Evolutionary conservation across 2,329 filamentous ascomycete genomes (phyloP), one percentile per base, ranked within the genome.

Genomic region (Beauveria varroae): DNA sequence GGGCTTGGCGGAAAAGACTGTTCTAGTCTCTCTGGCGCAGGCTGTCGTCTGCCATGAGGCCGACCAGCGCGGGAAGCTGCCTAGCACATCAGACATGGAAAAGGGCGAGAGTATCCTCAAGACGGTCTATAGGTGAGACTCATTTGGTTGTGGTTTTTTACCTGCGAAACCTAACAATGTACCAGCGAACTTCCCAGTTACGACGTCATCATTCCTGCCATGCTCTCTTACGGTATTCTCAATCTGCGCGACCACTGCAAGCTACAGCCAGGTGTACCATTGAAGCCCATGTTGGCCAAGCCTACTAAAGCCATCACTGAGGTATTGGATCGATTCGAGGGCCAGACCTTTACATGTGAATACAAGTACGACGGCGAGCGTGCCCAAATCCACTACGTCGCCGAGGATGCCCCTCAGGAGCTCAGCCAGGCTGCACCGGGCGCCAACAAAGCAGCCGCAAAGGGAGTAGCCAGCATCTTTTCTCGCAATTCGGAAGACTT

Each of bases 291-390:
- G 95, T 82, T 99, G 78, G 95, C 95, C 22, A 98, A 98, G 70
- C 95, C 95, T 3, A 99, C 95, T 10, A 99, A 99, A 74, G 93
- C 95, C 5, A 97, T 99, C 68, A 96, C 93, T 1, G 95, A 99
- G 75, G 95, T 99, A 0, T 82, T 99, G 12, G 93, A 99, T 74
- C 90, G 95, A 5, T 99, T 99, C 66, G 95, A 98, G 72, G 87
- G 90, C 65, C 95, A 96, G 71, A 89, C 88, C 28, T 99, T 99
- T 70, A 98, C 95, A 1, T 99, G 95, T 76, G 95, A 99, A 73
- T 99, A 96, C 81, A 99, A 99, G 74, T 99, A 99, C 70, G 95
- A 99, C 69, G 95, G 95, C 54, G 95, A 99, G 75, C 84, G 95
- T 71, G 95, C 95, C n/a, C 95, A 99, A 72, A 98, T 99, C 56